Evolutionary conservation across 2,329 filamentous ascomycete species (phyloP), one percentile per base, ranked within the genome.

Genomic region (Didymella keratinophila): DNA sequence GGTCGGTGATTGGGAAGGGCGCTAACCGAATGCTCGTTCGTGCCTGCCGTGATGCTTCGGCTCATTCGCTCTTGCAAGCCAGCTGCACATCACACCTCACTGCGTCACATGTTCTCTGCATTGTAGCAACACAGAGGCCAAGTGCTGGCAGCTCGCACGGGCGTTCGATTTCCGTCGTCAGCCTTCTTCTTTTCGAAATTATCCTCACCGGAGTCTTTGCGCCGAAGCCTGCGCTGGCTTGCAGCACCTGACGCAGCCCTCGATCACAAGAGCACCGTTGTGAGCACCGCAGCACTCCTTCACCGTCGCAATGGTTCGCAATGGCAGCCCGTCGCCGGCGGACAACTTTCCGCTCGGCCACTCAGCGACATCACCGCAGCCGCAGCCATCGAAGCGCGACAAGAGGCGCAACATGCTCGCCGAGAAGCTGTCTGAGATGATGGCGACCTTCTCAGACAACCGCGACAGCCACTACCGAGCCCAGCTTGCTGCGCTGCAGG

Each of bases 401-500:
- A 95, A 96, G 78, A 89, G 93, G 74, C 89, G 93, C 62, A 91
- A 91, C 70, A 87, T 89, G 70, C 87, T 97, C 61, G 87, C 88
- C 66, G 93, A 97, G 61, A 89, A 90, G 63, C 85, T 97, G 7
- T 84, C 87, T 39, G 86, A 88, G 55, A 87, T 97, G 78, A 88
- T 89, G 53, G 87, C 89, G 52, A 88, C 88, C 65, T 94, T 97
- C 78, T 86, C 87, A 63, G 86, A 89, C 63, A 93, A 96, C 72
- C 86, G 91, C 64, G 92, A 97, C 76, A 82, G 86, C 62, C 88
- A 92, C 69, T 98, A 96, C 77, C 88, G 93, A 62, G 91, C 95
- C 65, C 92, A 97, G 78, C 85, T 97, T 2, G 89, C 95, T 71
- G 92, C 92, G 66, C 87, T 97, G n/a, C 93, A 97, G 78, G 88